phyloP scores from a whole-genome alignment of 2,329 filamentous ascomycete species.

The Cytospora schulzeri region DNA sequence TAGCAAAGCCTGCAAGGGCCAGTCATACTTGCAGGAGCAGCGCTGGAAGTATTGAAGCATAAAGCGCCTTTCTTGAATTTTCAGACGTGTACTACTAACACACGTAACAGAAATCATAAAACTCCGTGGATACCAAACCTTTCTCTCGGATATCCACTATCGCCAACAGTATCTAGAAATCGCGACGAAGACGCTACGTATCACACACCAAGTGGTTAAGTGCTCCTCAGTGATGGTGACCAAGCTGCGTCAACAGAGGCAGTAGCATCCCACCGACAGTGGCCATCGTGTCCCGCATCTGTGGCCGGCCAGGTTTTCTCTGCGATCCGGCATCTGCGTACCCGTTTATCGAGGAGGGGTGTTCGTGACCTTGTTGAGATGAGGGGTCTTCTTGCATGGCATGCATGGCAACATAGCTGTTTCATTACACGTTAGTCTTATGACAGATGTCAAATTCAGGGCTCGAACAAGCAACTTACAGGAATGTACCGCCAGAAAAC shows the following conservation, averaged over 20 bases:
- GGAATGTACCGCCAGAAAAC: slow-evolving; percentile 94
- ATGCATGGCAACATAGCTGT: slow-evolving; percentile 95
- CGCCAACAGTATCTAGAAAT: slow-evolving; percentile 2
- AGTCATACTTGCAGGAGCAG: background rate
- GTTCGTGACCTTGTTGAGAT: slow-evolving; percentile 54
- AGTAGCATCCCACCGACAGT: slow-evolving; percentile 77
- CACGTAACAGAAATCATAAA: background rate
- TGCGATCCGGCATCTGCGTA: slow-evolving; percentile 53
- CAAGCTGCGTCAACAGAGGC: slow-evolving; percentile 75
- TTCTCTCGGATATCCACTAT: background rate
- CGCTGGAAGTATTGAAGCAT: background rate
- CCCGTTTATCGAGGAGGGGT: slow-evolving; percentile 52
- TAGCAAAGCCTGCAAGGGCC: background rate
- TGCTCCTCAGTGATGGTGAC: slow-evolving; percentile 64
- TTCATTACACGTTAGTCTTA: slow-evolving; percentile 3
- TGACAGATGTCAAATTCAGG: background rate
- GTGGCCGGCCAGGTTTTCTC: slow-evolving; percentile 56
- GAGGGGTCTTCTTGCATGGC: slow-evolving; percentile 82
- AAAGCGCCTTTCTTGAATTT: background rate
- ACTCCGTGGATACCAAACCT: slow-evolving; percentile 19
- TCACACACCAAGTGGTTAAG: background rate
- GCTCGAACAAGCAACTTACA: slow-evolving; percentile 63
- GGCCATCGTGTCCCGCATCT: slow-evolving; percentile 69
- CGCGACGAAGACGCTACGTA: slow-evolving; percentile 5
- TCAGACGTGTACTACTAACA: background rate